Percentiles rank a stretch among this genome's conserved stretches.
These are phyloP conservation scores for Chytriomyces hyalinus DNA, from an alignment of 192 early-diverging fungal species.

Conservation along the genomic window DNA sequence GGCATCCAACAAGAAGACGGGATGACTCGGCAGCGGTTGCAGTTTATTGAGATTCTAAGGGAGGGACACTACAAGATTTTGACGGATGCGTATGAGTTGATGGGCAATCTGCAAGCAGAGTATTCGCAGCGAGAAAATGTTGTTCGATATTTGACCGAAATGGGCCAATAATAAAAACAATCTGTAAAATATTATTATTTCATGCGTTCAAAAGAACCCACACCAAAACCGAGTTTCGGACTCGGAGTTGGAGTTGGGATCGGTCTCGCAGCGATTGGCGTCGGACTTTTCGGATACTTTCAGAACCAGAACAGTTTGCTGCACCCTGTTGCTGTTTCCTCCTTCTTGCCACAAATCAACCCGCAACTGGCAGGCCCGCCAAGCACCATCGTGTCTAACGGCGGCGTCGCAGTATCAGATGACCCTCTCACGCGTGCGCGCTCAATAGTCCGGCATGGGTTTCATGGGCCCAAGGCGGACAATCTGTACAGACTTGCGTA, in stretches of 20 bases:
- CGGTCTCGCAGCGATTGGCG: neutral
- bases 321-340: neutral
- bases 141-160: conserved; percentile 36
- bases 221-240: neutral
- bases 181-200: neutral
- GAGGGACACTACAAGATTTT: conserved; percentile 31
- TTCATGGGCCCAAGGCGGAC: conserved; percentile 16
- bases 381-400: neutral
- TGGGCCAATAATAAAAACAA: conserved; percentile 15
- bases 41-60: conserved; percentile 25
- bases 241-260: neutral
- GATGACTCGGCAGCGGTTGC: neutral
- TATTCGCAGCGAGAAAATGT: conserved; percentile 35
- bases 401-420: neutral
- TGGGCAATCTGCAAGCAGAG: conserved; percentile 37
- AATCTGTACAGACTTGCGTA: conserved; percentile 5
- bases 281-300: neutral
- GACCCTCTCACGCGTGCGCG: neutral
- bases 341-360: neutral
- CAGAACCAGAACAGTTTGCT: neutral
- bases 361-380: neutral
- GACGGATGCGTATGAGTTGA: conserved; percentile 22
- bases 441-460: neutral
- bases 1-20: neutral
- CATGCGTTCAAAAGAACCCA: neutral